Conservation (phyloP, 2,329 filamentous ascomycete species). For the Sclerotinia subarctica region DNA sequence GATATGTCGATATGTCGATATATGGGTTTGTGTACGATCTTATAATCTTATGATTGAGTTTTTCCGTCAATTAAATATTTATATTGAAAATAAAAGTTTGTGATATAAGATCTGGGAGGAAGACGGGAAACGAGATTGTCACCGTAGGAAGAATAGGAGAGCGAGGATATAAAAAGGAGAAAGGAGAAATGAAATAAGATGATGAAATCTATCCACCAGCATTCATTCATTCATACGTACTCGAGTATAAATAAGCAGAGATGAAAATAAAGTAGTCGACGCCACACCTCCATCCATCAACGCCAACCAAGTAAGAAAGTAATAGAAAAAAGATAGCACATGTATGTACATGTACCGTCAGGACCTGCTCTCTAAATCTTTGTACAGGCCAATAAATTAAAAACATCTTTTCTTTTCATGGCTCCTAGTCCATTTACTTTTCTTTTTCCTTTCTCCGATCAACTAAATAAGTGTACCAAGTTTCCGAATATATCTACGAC, state of each 20-base stretch:
- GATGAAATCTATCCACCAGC: background rate
- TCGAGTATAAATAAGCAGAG: background rate
- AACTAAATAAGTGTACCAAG: too few species aligned
- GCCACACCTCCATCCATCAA: slow-evolving; percentile 1
- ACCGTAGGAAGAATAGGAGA: background rate
- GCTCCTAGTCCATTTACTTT: background rate
- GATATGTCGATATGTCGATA: too few species aligned
- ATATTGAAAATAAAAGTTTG: background rate
- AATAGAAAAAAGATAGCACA: background rate
- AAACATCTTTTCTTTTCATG: background rate
- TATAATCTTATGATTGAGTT: background rate
- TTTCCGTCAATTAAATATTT: background rate
- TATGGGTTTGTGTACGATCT: background rate
- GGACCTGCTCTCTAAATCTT: too few species aligned
- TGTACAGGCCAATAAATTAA: background rate
- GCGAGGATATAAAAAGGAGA: background rate
- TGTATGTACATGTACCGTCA: too few species aligned
- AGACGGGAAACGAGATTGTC: background rate
- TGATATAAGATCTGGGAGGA: background rate
- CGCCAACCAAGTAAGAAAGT: background rate
- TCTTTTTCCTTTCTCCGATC: too few species aligned
- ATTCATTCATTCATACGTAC: too few species aligned
- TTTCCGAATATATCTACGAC: too few species aligned
- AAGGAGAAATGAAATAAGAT: background rate
- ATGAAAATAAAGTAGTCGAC: background rate